Evolutionary conservation across 2,329 filamentous ascomycete species (phyloP), one percentile per base, ranked within the genome.

Genomic region (Diaporthe sp.): DNA sequence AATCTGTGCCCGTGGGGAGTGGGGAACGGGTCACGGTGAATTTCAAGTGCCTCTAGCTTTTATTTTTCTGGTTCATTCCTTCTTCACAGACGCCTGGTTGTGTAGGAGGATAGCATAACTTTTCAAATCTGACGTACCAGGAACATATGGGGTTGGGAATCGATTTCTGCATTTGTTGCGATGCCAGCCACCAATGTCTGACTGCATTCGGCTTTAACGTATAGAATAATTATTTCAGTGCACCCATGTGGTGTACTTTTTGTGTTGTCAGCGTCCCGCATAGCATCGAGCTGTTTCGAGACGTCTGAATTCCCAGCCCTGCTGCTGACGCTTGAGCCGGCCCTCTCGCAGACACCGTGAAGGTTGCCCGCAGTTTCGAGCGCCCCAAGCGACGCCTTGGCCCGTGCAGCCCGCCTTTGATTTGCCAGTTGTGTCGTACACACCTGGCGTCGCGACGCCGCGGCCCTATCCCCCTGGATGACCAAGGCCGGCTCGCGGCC

Each of bases 221-320:
- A 68, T 68, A 68, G 47, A 38, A 68, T 54, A 68, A 68, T 68
- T 68, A 68, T 38, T 54, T 52, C 15, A 68, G 64, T 45, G 47
- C 64, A 40, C 33, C 45, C 25, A 15, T 68, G 50, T 19, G 47
- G 64, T 42, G 47, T 52, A 54, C 47, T 40, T 40, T 52, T 10
- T 67, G 30, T 38, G 64, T 25, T 40, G 47, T 68, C 47, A 68
- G 64, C 64, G 64, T 54, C 64, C 64, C 64, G 47, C 64, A 40
- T 28, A 38, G 15, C 9, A 54, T 45, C 33, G 33, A 38, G 30
- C 47, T 54, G 47, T 28, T 54, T 54, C 64, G 64, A 68, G 47
- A 38, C 47, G 64, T 68, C 47, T 22, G 47, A 54, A n/a, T 30
- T 54, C 30, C 64, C 64, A 68, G 47, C 64, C 64, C 64, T 68